A percentile compares a stretch with the other conserved stretches of the same genome.
Conservation (phyloP, 106 monocot genomes). For the Chionographis japonica region DNA sequence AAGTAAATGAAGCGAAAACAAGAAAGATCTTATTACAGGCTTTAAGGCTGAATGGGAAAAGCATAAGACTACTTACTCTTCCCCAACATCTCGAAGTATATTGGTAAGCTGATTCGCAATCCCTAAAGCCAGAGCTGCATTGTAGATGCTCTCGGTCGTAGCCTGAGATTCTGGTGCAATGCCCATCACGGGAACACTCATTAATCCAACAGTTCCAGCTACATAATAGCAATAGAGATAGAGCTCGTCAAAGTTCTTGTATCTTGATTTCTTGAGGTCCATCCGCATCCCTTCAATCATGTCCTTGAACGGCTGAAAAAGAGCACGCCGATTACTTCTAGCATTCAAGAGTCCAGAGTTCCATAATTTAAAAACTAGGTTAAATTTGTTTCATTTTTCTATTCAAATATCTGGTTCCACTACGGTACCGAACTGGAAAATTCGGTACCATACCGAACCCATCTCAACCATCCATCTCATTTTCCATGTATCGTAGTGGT, state of each 20-base stretch:
- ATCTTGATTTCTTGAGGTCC: slow-evolving; percentile 81
- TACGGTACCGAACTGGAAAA: too few species aligned
- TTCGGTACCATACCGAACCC: too few species aligned
- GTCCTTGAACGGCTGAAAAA: slow-evolving; percentile 82
- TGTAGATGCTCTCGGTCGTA: slow-evolving; percentile 73
- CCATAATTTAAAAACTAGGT: too few species aligned
- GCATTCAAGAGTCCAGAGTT: too few species aligned
- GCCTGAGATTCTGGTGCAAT: slow-evolving; percentile 65
- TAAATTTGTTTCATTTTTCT: too few species aligned
- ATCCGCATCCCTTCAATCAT: slow-evolving; percentile 91
- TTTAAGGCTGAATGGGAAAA: not conserved
- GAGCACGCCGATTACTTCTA: not conserved
- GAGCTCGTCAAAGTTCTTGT: slow-evolving; percentile 83
- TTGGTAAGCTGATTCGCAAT: slow-evolving; percentile 95
- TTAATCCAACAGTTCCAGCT: slow-evolving; percentile 81
- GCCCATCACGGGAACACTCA: slow-evolving; percentile 93
- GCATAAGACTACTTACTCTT: slow-evolving; percentile 62
- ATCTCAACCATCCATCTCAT: too few species aligned
- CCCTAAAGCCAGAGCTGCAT: slow-evolving; percentile 76
- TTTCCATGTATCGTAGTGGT: too few species aligned
- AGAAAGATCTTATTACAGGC: not conserved
- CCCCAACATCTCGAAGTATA: slow-evolving; percentile 86
- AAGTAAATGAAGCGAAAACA: not conserved
- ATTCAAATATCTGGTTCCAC: too few species aligned
- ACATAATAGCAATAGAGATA: slow-evolving; percentile 95